phyloP scores from a whole-genome alignment of 164 flowering plant genomes.

The Cinnamomum chago region DNA sequence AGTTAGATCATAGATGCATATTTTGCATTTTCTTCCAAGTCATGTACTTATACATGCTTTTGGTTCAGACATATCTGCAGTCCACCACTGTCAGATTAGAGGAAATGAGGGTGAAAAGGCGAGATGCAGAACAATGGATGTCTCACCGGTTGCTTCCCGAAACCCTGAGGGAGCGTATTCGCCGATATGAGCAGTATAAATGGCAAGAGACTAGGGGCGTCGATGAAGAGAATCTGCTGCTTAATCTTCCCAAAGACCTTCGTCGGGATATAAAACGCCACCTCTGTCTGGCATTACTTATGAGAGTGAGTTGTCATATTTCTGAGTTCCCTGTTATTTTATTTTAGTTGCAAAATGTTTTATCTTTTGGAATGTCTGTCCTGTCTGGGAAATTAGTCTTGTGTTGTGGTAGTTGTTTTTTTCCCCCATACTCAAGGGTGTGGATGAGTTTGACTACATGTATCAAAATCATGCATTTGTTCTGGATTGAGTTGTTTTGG shows the following conservation, averaged over 20 bases:
- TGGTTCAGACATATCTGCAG: conserved; percentile 53
- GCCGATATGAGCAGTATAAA: conserved; percentile 56
- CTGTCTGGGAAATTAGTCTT: too few relatives aligned
- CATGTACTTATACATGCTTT: not conserved
- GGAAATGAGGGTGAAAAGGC: conserved; percentile 61
- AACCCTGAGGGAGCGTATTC: conserved; percentile 43
- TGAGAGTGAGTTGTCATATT: conserved; percentile 34
- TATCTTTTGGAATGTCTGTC: too few relatives aligned
- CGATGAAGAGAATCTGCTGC: conserved; percentile 49
- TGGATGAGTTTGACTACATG: too few relatives aligned
- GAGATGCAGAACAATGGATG: conserved; percentile 78
- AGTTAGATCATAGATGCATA: too few relatives aligned
- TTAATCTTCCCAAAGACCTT: conserved; percentile 57
- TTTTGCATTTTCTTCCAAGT: too few relatives aligned
- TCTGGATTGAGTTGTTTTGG: too few relatives aligned
- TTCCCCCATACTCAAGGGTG: too few relatives aligned
- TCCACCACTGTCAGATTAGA: conserved; percentile 56
- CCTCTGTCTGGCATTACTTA: conserved; percentile 48
- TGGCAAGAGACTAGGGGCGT: conserved; percentile 73
- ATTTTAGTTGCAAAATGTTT: too few relatives aligned
- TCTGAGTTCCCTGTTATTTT: too few relatives aligned
- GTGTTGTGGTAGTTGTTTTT: too few relatives aligned
- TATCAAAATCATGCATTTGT: too few relatives aligned
- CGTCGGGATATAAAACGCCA: conserved; percentile 64
- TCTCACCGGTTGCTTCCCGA: conserved; percentile 62